Evolutionary conservation across 139 green algal genomes (phyloP), one percentile per base, ranked within the genome.

Genomic region (Chlamydomonas sp.): DNA sequence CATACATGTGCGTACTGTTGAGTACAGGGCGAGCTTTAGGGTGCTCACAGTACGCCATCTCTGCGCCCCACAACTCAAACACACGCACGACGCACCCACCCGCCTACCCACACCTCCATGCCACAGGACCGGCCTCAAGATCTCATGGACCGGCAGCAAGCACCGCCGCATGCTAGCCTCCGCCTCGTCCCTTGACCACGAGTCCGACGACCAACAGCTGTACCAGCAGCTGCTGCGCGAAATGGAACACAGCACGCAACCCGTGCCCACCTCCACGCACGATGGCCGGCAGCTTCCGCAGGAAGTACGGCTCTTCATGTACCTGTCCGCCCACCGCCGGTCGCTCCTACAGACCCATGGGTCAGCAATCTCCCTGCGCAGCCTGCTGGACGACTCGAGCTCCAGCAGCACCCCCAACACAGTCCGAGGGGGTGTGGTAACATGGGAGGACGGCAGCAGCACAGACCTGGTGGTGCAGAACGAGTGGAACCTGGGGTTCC

Each of bases 111-210:
- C 31, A 49, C 31, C 31, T 49, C 31, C 31, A 49, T 49, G 31
- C 31, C 31, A 49, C 31, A 49, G 31, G 84, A 88, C 84, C 58
- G 84, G 84, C 57, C 64, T 88, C 16, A 64, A 66, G 16, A 77
- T 88, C 60, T 72, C 62, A 63, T 88, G 84, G 84, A 31, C 83
- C 2, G 31, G 4, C 74, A 5, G 2, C 49, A 61, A 57, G 63
- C 0, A 77, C 15, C 75, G 84, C 12, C 84, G 84, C 57, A 80
- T 82, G 84, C 84, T 88, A 18, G 75, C 63, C 75, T 58, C 68
- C 17, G 49, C 2, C 73, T 16, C 2, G 5, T 1, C 15, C 63
- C 20, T 77, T 4, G 20, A 2, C 20, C 7, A 2, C 20, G 20
- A 20, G 0, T 31, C 62, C 10, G 8, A 61, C 7, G 9, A 20